phyloP scores from a whole-genome alignment of 352 stramenopile species.

The Phytophthora boehmeriae region DNA sequence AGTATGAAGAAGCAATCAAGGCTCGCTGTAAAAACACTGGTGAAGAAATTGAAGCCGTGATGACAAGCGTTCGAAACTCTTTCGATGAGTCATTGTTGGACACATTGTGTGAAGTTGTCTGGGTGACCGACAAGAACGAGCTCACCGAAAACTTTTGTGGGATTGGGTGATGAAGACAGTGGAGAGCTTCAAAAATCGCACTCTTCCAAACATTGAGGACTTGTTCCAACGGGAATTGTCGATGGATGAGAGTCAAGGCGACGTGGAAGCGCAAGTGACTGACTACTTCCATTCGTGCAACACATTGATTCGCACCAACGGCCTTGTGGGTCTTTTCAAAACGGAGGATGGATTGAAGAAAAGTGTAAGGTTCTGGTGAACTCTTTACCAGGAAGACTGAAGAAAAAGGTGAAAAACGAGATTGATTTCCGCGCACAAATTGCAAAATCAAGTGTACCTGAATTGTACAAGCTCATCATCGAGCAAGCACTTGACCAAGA shows the following conservation, averaged over 20 bases:
- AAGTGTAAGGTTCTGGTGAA: slow-evolving; percentile 11
- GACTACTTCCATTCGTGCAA: slow-evolving; percentile 13
- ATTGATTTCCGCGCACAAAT: slow-evolving; percentile 2
- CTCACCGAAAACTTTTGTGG: slow-evolving; percentile 6
- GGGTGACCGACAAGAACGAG: slow-evolving; percentile 4
- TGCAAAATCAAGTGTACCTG: slow-evolving; percentile 9
- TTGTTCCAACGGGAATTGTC: slow-evolving; percentile 5
- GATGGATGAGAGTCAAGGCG: slow-evolving; percentile 3
- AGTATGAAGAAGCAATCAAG: slow-evolving; percentile 6
- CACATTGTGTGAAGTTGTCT: slow-evolving; percentile 9
- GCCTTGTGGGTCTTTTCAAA: slow-evolving; percentile 13
- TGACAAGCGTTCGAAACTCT: slow-evolving; percentile 7
- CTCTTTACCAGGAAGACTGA: not conserved
- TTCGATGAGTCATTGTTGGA: slow-evolving; percentile 12
- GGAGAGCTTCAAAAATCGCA: slow-evolving; percentile 12
- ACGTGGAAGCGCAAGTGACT: slow-evolving; percentile 6
- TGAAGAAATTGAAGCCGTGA: slow-evolving; percentile 4
- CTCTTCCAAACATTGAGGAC: slow-evolving; percentile 6
- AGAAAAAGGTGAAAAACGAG: slow-evolving; percentile 12
- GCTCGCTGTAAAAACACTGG: slow-evolving; percentile 2
- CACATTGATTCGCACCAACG: slow-evolving; percentile 4
- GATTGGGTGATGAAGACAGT: slow-evolving; percentile 13
- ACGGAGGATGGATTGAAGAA: slow-evolving; percentile 1
- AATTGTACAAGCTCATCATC: slow-evolving; percentile 5
- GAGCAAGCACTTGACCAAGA: slow-evolving; percentile 11